A percentile compares a stretch with the other conserved stretches of the same genome.
phyloP scores from a whole-genome alignment of 768 basidiomycete genomes.

The Mycena galopus region DNA sequence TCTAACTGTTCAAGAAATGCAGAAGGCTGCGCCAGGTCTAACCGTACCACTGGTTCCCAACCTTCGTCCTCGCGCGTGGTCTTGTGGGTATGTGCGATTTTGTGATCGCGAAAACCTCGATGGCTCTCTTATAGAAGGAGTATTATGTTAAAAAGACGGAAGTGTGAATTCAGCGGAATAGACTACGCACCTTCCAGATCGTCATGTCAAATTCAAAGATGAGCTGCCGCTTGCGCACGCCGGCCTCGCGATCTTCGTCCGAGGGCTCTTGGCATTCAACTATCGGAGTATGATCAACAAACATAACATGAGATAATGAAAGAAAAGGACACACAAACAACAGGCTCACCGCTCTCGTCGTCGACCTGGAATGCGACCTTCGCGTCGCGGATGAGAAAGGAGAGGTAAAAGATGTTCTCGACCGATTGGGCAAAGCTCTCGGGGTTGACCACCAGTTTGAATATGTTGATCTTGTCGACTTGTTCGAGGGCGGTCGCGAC shows the following conservation, averaged over 20 bases:
- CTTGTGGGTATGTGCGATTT: conserved; percentile 18
- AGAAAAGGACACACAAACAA: conserved; percentile 83
- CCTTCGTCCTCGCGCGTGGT: conserved; percentile 1
- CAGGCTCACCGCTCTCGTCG: conserved; percentile 73
- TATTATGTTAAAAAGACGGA: too few species aligned
- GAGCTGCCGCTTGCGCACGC: conserved; percentile 76
- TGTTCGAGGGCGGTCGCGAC: conserved; percentile 42
- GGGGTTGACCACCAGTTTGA: conserved; percentile 91
- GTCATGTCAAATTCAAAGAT: conserved; percentile 93
- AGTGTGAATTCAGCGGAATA: background rate
- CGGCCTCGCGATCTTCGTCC: conserved; percentile 72
- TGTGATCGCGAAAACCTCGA: conserved; percentile 56
- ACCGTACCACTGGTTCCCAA: conserved; percentile 23
- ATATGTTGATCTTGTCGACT: conserved; percentile 84
- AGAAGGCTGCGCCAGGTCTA: too few species aligned
- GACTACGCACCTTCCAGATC: conserved; percentile 80
- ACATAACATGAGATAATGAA: background rate
- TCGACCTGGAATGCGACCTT: conserved; percentile 80
- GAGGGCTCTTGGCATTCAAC: conserved; percentile 74
- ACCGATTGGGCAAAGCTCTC: conserved; percentile 90
- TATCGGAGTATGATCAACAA: conserved; percentile 44
- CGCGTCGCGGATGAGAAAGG: conserved; percentile 91
- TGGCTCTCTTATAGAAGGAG: conserved; percentile 82
- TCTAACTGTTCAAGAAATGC: too few species aligned
- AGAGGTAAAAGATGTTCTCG: conserved; percentile 96